Conservation (phyloP, 768 basidiomycete genomes). For the Botryobasidium botryosum region DNA sequence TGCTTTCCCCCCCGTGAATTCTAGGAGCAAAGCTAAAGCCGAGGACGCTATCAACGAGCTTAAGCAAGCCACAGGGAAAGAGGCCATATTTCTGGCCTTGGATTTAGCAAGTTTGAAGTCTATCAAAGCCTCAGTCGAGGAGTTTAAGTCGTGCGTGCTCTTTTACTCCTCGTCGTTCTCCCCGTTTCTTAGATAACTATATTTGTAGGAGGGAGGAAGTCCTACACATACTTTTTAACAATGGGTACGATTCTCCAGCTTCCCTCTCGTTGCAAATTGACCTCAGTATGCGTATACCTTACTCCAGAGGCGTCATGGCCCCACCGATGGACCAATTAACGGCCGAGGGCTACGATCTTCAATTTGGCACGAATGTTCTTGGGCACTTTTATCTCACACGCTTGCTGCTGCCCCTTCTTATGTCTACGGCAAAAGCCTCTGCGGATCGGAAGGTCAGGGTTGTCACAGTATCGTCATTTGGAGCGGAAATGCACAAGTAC, state of each 20-base stretch:
- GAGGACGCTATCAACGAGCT: conserved; percentile 36
- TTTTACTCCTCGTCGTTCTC: conserved; percentile 14
- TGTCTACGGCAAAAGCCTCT: neutral
- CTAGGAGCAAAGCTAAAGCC: conserved; percentile 30
- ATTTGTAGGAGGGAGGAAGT: conserved; percentile 7
- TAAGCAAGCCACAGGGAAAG: conserved; percentile 28
- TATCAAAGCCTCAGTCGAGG: conserved; percentile 26
- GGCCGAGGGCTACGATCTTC: conserved; percentile 22
- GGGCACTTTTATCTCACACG: conserved; percentile 10
- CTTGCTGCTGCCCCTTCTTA: conserved; percentile 7
- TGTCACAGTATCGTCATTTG: neutral
- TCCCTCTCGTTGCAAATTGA: too few species aligned
- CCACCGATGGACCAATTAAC: conserved; percentile 6
- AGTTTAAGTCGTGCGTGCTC: conserved; percentile 22
- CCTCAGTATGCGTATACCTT: too few species aligned
- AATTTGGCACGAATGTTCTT: conserved; percentile 18
- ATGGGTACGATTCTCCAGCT: too few species aligned
- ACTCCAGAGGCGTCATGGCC: neutral
- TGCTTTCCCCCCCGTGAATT: too few species aligned
- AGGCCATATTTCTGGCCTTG: conserved; percentile 29
- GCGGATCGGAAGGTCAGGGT: conserved; percentile 9
- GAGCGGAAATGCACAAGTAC: neutral
- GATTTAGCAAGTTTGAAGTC: conserved; percentile 29
- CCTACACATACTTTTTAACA: conserved; percentile 14
- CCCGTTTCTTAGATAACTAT: conserved; percentile 1